phyloP scores from a whole-genome alignment of 2,329 filamentous ascomycete genomes.

The Madurella mycetomatis region DNA sequence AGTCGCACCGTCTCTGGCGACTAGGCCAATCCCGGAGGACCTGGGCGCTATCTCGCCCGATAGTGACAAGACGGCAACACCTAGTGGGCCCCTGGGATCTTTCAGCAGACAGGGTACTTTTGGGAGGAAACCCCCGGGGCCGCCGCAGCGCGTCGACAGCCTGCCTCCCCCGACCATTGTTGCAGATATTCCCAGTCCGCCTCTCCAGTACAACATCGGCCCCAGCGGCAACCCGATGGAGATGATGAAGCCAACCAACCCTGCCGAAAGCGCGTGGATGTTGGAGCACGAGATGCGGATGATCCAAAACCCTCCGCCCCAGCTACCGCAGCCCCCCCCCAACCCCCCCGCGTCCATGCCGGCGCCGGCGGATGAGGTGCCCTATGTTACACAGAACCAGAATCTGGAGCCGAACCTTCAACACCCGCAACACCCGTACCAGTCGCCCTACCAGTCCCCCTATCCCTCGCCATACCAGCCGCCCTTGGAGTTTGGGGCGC shows the following conservation, averaged over 20 bases:
- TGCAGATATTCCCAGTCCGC: constrained; percentile 24
- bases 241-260: constrained; percentile 44
- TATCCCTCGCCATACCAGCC: constrained; percentile 12
- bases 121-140: constrained; percentile 8
- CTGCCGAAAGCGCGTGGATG: constrained; percentile 32
- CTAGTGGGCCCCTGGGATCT: constrained; percentile 4
- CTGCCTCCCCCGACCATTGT: constrained; percentile 25
- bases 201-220: constrained; percentile 17
- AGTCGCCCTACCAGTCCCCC: constrained; percentile 14
- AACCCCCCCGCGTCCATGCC: constrained; percentile 1
- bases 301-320: constrained; percentile 31
- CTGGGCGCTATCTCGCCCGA: constrained; percentile 17
- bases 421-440: constrained; percentile 4
- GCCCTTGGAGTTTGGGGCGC: constrained; percentile 10
- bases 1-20: neutral
- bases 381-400: neutral
- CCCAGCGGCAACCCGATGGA: constrained; percentile 51
- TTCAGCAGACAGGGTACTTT: constrained; percentile 18
- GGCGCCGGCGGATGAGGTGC: neutral
- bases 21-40: constrained; percentile 8
- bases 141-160: constrained; percentile 25
- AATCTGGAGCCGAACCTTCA: constrained; percentile 4
- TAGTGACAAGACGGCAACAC: constrained; percentile 19
- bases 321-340: constrained; percentile 27
- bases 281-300: constrained; percentile 34